Evolutionary conservation across 768 basidiomycete genomes (phyloP), one percentile per base, ranked within the genome.

Genomic region (Russula earlei): DNA sequence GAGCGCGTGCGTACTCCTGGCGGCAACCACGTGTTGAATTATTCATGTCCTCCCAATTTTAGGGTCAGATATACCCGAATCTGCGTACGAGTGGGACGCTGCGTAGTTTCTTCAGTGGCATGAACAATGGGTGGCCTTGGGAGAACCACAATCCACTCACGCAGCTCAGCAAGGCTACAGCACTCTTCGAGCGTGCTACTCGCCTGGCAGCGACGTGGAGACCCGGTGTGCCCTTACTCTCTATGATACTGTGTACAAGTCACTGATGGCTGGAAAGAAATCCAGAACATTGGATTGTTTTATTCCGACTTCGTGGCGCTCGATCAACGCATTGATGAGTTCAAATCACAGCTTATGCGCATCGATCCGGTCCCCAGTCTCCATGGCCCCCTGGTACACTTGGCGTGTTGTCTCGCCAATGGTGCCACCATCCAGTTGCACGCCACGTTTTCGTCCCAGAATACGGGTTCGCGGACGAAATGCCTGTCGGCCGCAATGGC

Each of bases 171-270:
- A 83, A 84, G 60, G 80, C 82, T 1, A 73, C 77, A 6, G 74
- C 82, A 22, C 68, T 85, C 40, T 78, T 83, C 54, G 82, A 83
- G 62, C 73, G 77, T 22, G 78, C 83, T 9, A 72, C 77, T 8
- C 75, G 77, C 46, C 67, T 86, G 17, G 74, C 76, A 7, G 76
- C 67, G 25, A 68, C 69, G 24, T 70, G 70, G 64, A 60, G 63
- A 36, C 65, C 66, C 24, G 62, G 69, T 70, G 57, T 58, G 65
- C n/a, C n/a, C 17, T 20, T 50, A 27, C 22, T 12, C 15, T 37
- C 11, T 5, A 7, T 20, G 17, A 27, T 12, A 15, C n/a, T n/a
- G n/a, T n/a, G n/a, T 22, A 40, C 25, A 4, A 33, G 25, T 31
- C 22, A 24, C 42, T 54, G 17, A 52, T 29, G 4, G 15, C 14